Evolutionary conservation across 495 filamentous ascomycete species (phyloP).

Genomic region (Penicillium parvum): DNA sequence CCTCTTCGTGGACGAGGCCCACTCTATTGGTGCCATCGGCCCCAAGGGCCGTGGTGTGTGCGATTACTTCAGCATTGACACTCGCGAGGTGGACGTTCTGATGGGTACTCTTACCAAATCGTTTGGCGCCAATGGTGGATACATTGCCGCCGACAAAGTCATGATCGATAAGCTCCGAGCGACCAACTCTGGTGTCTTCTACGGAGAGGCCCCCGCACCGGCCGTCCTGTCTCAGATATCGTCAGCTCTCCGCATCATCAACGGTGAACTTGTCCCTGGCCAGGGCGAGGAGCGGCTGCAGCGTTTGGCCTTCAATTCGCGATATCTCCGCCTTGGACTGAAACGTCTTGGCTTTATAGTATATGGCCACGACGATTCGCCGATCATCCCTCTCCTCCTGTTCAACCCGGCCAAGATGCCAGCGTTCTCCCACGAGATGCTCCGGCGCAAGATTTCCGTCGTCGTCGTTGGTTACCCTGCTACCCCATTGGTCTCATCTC

Average conservation of each 20-base stretch:
- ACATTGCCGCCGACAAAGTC: slow-evolving; percentile 83
- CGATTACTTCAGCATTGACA: slow-evolving; percentile 91
- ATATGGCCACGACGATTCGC: slow-evolving; percentile 94
- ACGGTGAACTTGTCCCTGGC: slow-evolving; percentile 78
- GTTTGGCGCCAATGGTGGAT: slow-evolving; percentile 96
- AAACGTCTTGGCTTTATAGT: slow-evolving; percentile 97
- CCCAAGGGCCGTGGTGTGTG: slow-evolving; percentile 87
- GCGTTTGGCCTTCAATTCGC: slow-evolving; percentile 95
- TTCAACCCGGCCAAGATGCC: slow-evolving; percentile 98
- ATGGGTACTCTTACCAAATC: slow-evolving; percentile 99
- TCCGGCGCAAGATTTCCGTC: slow-evolving; percentile 95
- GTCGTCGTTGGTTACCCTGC: slow-evolving; percentile 97
- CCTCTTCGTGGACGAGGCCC: slow-evolving; percentile 93
- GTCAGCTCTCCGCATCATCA: slow-evolving; percentile 78
- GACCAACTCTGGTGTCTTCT: slow-evolving; percentile 81
- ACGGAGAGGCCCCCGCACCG: slow-evolving; percentile 83
- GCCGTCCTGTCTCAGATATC: slow-evolving; percentile 85
- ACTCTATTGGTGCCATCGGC: slow-evolving; percentile 91
- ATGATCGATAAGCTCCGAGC: slow-evolving; percentile 87
- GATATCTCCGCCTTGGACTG: slow-evolving; percentile 92
- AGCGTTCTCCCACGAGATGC: slow-evolving; percentile 97
- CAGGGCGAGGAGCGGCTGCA: slow-evolving; percentile 96
- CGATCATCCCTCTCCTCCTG: slow-evolving; percentile 88
- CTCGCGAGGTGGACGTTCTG: slow-evolving; percentile 84
- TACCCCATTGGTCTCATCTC: slow-evolving; percentile 91